phyloP scores from a whole-genome alignment of 176 grass and related monocot genomes.

The Bolboschoenus planiculmis region DNA sequence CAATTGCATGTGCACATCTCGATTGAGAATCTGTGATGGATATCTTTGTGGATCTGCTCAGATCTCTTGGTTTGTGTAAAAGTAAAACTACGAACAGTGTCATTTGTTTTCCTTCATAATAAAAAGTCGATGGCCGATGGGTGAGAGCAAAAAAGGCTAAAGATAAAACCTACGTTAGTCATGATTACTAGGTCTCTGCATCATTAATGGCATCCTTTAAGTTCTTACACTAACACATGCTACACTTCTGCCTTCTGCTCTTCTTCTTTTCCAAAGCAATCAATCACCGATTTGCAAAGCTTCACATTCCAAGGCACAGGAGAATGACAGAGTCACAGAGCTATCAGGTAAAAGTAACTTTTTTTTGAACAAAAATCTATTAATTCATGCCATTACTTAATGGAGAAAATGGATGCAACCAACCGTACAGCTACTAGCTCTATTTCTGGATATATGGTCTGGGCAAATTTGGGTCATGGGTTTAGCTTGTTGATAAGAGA shows the following conservation, averaged over 20 bases:
- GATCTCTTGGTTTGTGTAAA: conserved; percentile 19
- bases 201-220: conserved; percentile 19
- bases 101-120: neutral
- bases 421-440: neutral
- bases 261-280: conserved; percentile 23
- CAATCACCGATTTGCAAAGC: conserved; percentile 4
- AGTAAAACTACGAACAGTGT: neutral
- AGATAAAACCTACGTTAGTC: conserved; percentile 11
- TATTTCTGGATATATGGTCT: conserved; percentile 9
- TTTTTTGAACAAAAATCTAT: neutral
- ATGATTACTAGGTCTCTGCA: conserved; percentile 14
- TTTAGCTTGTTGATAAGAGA: neutral
- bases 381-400: neutral
- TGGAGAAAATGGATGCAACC: neutral
- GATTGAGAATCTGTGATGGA: conserved; percentile 17
- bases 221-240: neutral
- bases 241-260: neutral
- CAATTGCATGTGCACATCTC: conserved; percentile 11
- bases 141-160: conserved; percentile 17
- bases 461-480: neutral
- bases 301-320: conserved; percentile 1
- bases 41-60: conserved; percentile 19
- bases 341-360: neutral
- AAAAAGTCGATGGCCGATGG: neutral
- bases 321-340: neutral